phyloP scores from a whole-genome alignment of 2,329 filamentous ascomycete species.

The Penicillium sp. region DNA sequence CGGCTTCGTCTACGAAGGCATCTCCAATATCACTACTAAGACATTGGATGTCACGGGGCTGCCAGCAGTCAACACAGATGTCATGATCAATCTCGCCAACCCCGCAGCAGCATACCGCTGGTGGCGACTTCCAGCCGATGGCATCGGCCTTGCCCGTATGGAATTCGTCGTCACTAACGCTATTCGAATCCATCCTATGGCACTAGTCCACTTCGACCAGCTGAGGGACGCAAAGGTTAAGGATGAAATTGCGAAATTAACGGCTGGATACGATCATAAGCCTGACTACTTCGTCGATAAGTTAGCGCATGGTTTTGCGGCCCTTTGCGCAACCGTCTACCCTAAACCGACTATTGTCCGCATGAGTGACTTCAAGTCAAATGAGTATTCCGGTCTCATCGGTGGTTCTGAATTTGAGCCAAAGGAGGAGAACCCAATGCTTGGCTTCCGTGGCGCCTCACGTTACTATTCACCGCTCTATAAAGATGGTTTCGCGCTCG shows the following conservation, averaged over 20 bases:
- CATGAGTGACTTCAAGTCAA: conserved; percentile 52
- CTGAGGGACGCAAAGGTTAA: conserved; percentile 37
- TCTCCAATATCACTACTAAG: conserved; percentile 41
- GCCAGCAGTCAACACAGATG: conserved; percentile 35
- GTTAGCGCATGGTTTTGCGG: conserved; percentile 44
- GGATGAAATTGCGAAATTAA: conserved; percentile 38
- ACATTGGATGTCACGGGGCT: conserved; percentile 39
- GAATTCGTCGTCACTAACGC: conserved; percentile 49
- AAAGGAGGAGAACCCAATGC: conserved; percentile 50
- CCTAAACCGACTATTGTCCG: conserved; percentile 49
- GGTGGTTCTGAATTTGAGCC: conserved; percentile 50
- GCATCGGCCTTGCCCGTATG: conserved; percentile 51
- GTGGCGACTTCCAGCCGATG: conserved; percentile 49
- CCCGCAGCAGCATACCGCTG: conserved; percentile 48
- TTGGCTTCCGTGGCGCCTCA: conserved; percentile 51
- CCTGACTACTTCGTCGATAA: conserved; percentile 50
- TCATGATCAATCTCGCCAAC: conserved; percentile 51
- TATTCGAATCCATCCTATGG: conserved; percentile 48
- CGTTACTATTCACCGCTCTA: conserved; percentile 51
- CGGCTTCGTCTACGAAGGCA: conserved; percentile 48
- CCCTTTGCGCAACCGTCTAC: conserved; percentile 47
- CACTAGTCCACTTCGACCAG: conserved; percentile 42
- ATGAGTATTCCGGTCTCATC: conserved; percentile 50
- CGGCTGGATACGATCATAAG: conserved; percentile 42
- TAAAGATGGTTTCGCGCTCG: conserved; percentile 48